These are phyloP conservation scores for Vickermania ingenoplastis DNA, from an alignment of 208 protist genomes.

Conservation along the genomic window DNA sequence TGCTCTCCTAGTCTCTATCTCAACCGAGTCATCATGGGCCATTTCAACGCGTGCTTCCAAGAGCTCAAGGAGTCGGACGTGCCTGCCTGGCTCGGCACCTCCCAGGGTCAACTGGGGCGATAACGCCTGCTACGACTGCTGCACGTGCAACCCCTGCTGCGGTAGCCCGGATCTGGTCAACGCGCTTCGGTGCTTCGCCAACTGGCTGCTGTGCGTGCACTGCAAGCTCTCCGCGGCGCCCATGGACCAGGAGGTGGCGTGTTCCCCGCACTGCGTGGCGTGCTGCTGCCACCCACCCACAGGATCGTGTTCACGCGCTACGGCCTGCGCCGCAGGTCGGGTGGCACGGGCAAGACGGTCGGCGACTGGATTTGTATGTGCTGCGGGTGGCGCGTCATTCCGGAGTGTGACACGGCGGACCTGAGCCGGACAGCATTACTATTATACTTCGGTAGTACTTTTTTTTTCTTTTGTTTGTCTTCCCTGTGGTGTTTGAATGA, in stretches of 20 bases:
- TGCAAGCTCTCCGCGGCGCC: conserved; percentile 43
- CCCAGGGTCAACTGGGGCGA: too few relatives aligned
- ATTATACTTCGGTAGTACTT: too few relatives aligned
- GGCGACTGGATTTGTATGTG: conserved; percentile 51
- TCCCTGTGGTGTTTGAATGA: too few relatives aligned
- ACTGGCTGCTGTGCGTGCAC: conserved; percentile 36
- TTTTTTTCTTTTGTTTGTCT: too few relatives aligned
- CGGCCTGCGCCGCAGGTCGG: conserved; percentile 37
- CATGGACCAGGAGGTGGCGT: conserved; percentile 28
- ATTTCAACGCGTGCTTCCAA: too few relatives aligned
- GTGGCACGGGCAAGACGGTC: conserved; percentile 38
- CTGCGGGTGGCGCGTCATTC: conserved; percentile 17
- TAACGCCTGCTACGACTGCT: conserved; percentile 54
- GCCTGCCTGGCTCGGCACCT: too few relatives aligned
- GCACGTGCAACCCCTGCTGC: conserved; percentile 48
- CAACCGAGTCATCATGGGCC: too few relatives aligned
- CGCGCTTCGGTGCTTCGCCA: conserved; percentile 26
- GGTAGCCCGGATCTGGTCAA: conserved; percentile 29
- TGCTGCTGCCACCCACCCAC: conserved; percentile 23
- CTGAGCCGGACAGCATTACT: too few relatives aligned
- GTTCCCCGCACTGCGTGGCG: conserved; percentile 42
- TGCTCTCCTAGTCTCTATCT: too few relatives aligned
- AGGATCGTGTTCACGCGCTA: conserved; percentile 28
- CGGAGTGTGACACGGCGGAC: conserved; percentile 1
- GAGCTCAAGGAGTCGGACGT: too few relatives aligned